Evolutionary conservation across 441 rosid genomes (phyloP).

Genomic region (Brassica balearica): DNA sequence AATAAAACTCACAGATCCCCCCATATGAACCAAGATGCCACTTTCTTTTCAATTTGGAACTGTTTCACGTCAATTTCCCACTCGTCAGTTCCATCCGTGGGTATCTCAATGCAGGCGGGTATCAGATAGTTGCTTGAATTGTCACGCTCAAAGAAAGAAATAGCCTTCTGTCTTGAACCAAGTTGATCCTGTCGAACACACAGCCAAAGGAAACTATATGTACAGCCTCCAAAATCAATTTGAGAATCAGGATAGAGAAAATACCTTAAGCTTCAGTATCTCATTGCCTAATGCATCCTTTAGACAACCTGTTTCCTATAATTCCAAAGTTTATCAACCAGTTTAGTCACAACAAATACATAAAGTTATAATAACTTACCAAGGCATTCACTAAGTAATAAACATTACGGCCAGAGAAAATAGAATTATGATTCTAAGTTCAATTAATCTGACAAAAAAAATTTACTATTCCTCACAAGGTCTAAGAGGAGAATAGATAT

Average conservation of each 20-base stretch:
- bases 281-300: slow-evolving; percentile 56
- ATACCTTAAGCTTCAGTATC: no score
- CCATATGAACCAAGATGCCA: slow-evolving; percentile 89
- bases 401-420: not conserved
- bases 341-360: slow-evolving; percentile 22
- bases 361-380: slow-evolving; percentile 8
- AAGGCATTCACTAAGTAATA: slow-evolving; percentile 37
- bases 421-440: not conserved
- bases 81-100: slow-evolving; percentile 87
- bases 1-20: slow-evolving; percentile 73
- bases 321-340: slow-evolving; percentile 36
- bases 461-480: not conserved
- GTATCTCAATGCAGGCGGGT: slow-evolving; percentile 76
- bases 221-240: not conserved
- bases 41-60: slow-evolving; percentile 72
- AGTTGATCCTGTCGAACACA: slow-evolving; percentile 63
- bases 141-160: slow-evolving; percentile 53
- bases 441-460: not conserved
- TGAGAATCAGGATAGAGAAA: no score
- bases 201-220: slow-evolving; percentile 23
- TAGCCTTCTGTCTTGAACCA: slow-evolving; percentile 51
- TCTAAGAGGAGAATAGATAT: not conserved
- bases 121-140: slow-evolving; percentile 51
- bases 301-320: slow-evolving; percentile 74
- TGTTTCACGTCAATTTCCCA: slow-evolving; percentile 90